Base-by-base conservation (phyloP, 495 filamentous ascomycete species). In the Haplographium delicatum region DNA sequence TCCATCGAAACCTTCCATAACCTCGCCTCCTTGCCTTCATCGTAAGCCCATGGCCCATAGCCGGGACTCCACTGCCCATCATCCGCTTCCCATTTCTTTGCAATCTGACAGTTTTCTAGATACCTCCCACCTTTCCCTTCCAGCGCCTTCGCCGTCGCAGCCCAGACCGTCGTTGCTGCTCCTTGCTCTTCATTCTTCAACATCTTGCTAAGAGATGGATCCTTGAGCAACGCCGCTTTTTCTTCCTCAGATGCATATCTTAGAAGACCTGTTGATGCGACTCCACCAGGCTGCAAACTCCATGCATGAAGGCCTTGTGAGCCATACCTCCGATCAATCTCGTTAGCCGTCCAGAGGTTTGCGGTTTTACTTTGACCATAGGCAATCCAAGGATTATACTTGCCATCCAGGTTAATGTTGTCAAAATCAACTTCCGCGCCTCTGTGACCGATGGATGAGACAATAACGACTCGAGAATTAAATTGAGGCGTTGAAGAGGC, bases 321-420 rank as follows among this genome's bases (percentile, higher is more conserved):
- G 1, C 55, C 55, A 47, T 71, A 75, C 0, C 54, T 53, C 1
- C 68, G 63, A 24, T 73, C 68, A 19, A 75, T 64, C 52, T 75
- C 60, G 25, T 68, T 71, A 6, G 72, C 67, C 51, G 64, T 69
- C 39, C 61, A 62, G 51, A 80, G 70, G 51, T 77, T 79, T 3
- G 75, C 73, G 0, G 69, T 72, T 57, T 81, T 80, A 11, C 65
- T 69, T 11, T 72, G 68, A 3, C 69, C 74, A 50, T 80, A 78
- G 5, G 72, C 69, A 9, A 51, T 42, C 44, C 56, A 63, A 1
- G 57, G 63, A 38, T 65, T 53, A 44, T 69, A 66, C 25, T 52
- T 48, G 23, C 55, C 66, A 47, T 62, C 60, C 13, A 53, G 20
- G 15, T 43, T 42, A 43, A 75, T 68, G 43, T 74, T 72, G 47